These are phyloP conservation scores for Prunus armeniaca DNA, from an alignment of 306 rosid species.

Conservation along the genomic window DNA sequence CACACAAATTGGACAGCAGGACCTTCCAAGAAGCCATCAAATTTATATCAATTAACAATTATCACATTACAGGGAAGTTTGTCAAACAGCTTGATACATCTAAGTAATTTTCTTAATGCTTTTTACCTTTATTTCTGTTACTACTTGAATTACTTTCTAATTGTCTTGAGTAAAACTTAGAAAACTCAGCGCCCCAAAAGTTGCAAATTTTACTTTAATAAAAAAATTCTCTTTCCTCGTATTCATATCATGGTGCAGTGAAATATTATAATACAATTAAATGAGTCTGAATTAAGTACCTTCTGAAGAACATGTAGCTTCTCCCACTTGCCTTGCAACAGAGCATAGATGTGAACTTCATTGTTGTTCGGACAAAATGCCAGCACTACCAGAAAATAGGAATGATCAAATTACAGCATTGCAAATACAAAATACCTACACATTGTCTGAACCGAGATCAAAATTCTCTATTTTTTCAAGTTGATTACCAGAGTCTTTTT, in stretches of 20 bases:
- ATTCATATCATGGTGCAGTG: not conserved
- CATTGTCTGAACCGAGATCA: not conserved
- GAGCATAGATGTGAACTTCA: constrained; percentile 84
- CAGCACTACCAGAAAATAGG: constrained; percentile 56
- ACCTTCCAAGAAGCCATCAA: not conserved
- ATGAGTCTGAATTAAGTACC: constrained; percentile 36
- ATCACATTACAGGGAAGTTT: not conserved
- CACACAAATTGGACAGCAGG: not conserved
- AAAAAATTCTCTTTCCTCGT: not conserved
- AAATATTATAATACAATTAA: not conserved
- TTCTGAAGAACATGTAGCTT: constrained; percentile 88
- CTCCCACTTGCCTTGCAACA: constrained; percentile 91
- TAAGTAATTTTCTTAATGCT: not conserved
- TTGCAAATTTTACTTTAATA: not conserved
- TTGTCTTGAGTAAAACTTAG: not conserved
- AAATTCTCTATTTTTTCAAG: not conserved
- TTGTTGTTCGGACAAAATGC: constrained; percentile 90
- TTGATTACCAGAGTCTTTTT: not conserved
- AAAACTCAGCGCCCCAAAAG: not conserved
- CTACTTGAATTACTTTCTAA: not conserved
- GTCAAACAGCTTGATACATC: not conserved
- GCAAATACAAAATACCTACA: not conserved
- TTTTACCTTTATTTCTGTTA: not conserved
- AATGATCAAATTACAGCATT: constrained; percentile 2
- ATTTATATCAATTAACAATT: not conserved